Base-by-base conservation (phyloP, 306 rosid genomes). In the Rosa persica region DNA sequence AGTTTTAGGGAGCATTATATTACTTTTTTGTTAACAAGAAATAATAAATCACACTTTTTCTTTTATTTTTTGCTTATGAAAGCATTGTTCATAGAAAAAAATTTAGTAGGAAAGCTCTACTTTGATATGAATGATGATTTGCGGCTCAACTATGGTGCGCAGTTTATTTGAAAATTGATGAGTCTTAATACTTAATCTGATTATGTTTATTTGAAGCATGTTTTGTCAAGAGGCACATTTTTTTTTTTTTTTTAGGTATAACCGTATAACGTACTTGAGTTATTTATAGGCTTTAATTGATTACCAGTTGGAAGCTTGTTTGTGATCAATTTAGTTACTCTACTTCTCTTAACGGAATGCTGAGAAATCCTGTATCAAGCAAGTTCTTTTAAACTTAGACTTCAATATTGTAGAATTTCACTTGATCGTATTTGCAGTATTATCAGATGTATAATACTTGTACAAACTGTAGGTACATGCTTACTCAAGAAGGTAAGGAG, bases 401-500 rank as follows among this genome's bases (percentile, higher is more conserved):
- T 43, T 23, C 11, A 13, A 20, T 20, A 36, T 27, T 65, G 70
- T 34, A 66, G 23, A 66, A n/a, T 74, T 8, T 17, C 58, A 52
- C 47, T 66, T 66, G 47, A 74, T 74, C 52, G 27, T 23, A 67
- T 42, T 23, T 40, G 16, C 49, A 15, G n/a, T 40, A 23, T 38
- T 77, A 66, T 68, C 51, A 27, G 75, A 58, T 17, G 34, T 64
- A 22, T 64, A 51, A 82, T 46, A 54, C 70, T 38, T 54, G 60
- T n/a, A 38, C 15, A 54, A 76, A 64, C 79, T 83, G 77, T 78
- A 94, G 98, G 90, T 94, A 90, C 90, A 94, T 94, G 98, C 86
- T 92, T 72, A 94, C 97, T 23, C 83, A 82, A 83, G 98, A 94
- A 87, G 98, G 98, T 72, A 81, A 92, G 81, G 95, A 89, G 81